Evolutionary conservation across 805 yeast species (phyloP).

Genomic region (Grigorovia yakushimaensis): DNA sequence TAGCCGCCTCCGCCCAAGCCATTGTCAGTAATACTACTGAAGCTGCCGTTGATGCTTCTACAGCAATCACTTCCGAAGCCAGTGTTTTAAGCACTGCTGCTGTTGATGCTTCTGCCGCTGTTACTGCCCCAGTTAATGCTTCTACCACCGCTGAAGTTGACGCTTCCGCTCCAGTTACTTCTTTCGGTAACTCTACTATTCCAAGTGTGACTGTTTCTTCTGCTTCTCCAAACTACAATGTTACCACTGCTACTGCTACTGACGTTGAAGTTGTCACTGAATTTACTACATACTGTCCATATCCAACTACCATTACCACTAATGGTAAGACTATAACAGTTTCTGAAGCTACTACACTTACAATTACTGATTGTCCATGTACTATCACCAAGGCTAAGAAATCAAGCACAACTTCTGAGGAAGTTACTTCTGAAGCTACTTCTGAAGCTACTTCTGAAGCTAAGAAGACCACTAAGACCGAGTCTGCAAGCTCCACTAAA

Average conservation of each 20-base stretch:
- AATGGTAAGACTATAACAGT: constrained; percentile 64
- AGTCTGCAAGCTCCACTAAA: too few relatives aligned
- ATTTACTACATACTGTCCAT: constrained; percentile 78
- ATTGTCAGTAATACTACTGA: background rate
- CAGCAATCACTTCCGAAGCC: background rate
- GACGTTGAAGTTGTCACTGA: constrained; percentile 46
- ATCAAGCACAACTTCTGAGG: background rate
- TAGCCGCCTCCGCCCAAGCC: constrained; percentile 3
- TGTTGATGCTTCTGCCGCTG: background rate
- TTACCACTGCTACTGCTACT: constrained; percentile 4
- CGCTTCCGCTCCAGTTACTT: constrained; percentile 1
- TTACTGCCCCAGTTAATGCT: background rate
- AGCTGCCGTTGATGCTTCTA: background rate
- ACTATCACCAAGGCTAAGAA: constrained; percentile 35
- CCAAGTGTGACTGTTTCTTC: background rate
- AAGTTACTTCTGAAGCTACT: constrained; percentile 6
- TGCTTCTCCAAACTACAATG: background rate
- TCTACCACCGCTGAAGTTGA: background rate
- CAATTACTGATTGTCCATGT: constrained; percentile 65
- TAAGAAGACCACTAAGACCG: background rate
- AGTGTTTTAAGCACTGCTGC: background rate
- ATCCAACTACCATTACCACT: constrained; percentile 53
- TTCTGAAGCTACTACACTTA: constrained; percentile 69
- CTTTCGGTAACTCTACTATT: constrained; percentile 5
- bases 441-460: constrained; percentile 4